Base-by-base conservation (phyloP, 331 rosid genomes). In the Phaseolus coccineus region DNA sequence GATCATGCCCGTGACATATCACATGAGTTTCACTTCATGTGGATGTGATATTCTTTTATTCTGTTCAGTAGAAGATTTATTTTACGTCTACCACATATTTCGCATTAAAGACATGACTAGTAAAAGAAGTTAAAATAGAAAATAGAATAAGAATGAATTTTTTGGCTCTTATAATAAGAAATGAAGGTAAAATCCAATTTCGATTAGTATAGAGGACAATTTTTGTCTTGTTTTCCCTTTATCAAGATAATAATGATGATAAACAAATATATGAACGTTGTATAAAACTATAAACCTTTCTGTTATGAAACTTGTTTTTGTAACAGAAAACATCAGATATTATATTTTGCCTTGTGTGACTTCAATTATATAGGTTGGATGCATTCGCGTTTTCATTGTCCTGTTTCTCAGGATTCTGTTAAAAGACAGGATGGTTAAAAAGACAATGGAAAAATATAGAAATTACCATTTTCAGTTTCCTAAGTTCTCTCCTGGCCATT, bases 401-500 rank as follows among this genome's bases (percentile, higher is more conserved):
- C 48, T 15, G 57, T 33, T 31, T 76, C 72, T 31, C 10, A 61
- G 79, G 61, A 65, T 69, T 76, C 44, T 52, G 40, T 44, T 62
- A 19, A 19, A 8, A 55, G 44, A 76, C 15, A 69, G 40, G 28
- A 19, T 56, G 53, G 58, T 44, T 31, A 65, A 33, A 55, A 50
- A 27, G 39, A 16, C 42, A 63, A 61, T 52, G 47, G 16, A 28
- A 67, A 19, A 24, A 73, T 40, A 27, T 25, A 68, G 50, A 25
- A 72, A 48, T 77, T 63, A 85, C 99, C 99, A 93, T 89, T 89
- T 93, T 96, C 85, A 93, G 93, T 85, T 90, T 96, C 87, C 98
- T 91, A 75, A 93, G 98, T 77, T 90, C 98, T 83, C 46, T 85
- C 83, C 88, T 91, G 25, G 89, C 97, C 48, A 82, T 19, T 64